phyloP scores from a whole-genome alignment of 2,329 filamentous ascomycete genomes.

The Pseudogymnoascus verrucosus region DNA sequence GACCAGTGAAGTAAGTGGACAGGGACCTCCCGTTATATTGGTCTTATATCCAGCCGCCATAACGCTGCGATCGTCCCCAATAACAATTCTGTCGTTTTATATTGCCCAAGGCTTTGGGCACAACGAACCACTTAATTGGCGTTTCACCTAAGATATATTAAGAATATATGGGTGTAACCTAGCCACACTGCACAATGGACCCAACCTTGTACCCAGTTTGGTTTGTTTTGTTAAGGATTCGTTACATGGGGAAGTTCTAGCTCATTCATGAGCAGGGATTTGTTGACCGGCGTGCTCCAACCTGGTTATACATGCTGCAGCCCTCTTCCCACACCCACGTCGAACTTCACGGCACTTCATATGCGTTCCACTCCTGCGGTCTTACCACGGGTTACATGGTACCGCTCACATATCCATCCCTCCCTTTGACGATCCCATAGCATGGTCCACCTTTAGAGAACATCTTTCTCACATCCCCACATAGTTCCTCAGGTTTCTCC shows the following conservation, averaged over 20 bases:
- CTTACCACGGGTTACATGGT: background rate
- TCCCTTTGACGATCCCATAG: constrained; percentile 20
- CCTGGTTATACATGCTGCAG: background rate
- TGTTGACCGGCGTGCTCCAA: background rate
- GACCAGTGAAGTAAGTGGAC: background rate
- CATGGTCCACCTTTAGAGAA: constrained; percentile 41
- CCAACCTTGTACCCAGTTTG: background rate
- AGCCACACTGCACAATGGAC: background rate
- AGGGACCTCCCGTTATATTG: background rate
- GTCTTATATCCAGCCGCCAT: background rate
- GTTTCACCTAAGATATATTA: background rate
- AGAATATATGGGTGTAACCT: background rate
- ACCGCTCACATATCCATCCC: constrained; percentile 10
- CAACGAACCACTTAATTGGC: background rate
- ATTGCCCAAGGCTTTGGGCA: background rate
- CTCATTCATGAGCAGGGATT: background rate
- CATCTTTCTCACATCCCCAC: constrained; percentile 45
- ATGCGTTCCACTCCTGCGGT: background rate
- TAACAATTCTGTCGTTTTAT: background rate
- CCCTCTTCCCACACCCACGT: background rate
- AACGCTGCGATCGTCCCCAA: background rate
- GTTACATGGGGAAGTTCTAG: background rate
- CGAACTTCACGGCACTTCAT: background rate
- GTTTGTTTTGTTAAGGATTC: background rate
- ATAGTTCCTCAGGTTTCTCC: constrained; percentile 46